These are phyloP conservation scores for Crithidia bombi DNA, from an alignment of 208 protist genomes.

Conservation along the genomic window DNA sequence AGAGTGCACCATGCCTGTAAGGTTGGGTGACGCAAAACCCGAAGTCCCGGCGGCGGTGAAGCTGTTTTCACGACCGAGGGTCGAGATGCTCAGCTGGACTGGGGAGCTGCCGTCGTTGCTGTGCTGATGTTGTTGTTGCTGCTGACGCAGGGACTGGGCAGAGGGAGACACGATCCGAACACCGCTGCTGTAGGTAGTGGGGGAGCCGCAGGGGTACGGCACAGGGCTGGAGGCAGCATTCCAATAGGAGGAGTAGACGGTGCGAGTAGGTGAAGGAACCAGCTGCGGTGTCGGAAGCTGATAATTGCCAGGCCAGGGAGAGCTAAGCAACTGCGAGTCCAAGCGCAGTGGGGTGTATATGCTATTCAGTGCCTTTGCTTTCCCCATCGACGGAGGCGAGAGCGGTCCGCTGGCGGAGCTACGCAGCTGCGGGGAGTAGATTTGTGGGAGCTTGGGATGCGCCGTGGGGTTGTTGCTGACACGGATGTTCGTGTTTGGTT, in stretches of 20 bases:
- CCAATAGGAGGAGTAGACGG: constrained; percentile 33
- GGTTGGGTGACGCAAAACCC: constrained; percentile 6
- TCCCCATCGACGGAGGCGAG: constrained; percentile 8
- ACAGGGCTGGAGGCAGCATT: constrained; percentile 15
- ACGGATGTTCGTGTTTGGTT: constrained; percentile 15
- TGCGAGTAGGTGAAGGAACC: constrained; percentile 17
- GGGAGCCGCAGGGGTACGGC: constrained; percentile 23
- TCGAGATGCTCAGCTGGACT: constrained; percentile 29
- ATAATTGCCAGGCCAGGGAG: constrained; percentile 17
- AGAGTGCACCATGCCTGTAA: constrained; percentile 12
- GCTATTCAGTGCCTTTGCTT: constrained; percentile 4
- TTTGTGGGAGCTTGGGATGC: not conserved
- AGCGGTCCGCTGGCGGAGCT: constrained; percentile 10
- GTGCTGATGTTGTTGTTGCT: constrained; percentile 10
- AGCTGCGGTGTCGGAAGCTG: not conserved
- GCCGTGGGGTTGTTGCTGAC: constrained; percentile 5
- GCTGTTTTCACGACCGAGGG: constrained; percentile 22
- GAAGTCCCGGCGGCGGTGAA: constrained; percentile 6
- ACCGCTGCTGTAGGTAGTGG: constrained; percentile 17
- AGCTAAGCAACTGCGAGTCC: constrained; percentile 30
- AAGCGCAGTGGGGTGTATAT: constrained; percentile 23
- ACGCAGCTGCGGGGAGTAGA: constrained; percentile 14
- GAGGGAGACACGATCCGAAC: constrained; percentile 21
- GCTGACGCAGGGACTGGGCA: constrained; percentile 16
- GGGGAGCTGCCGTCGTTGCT: constrained; percentile 24